These are phyloP conservation scores for Paulownia fortunei DNA, from an alignment of 257 asterid genomes.

Conservation along the genomic window DNA sequence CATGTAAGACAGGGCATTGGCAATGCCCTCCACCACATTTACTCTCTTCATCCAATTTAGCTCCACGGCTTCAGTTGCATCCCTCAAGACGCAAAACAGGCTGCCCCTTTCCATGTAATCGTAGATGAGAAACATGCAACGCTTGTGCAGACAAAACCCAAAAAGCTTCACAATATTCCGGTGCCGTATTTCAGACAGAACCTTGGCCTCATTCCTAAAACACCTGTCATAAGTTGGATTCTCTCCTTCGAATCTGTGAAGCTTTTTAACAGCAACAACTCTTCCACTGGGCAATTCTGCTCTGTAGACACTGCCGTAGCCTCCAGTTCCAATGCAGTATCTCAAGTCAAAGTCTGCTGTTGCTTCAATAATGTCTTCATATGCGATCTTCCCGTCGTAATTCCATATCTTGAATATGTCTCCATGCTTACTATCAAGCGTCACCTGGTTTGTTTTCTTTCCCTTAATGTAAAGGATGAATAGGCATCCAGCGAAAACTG, in stretches of 20 bases:
- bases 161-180: slow-evolving; percentile 19
- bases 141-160: slow-evolving; percentile 9
- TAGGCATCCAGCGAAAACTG: background rate
- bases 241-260: slow-evolving; percentile 3
- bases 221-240: background rate
- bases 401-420: slow-evolving; percentile 20
- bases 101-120: slow-evolving; percentile 27
- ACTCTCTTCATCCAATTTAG: slow-evolving; percentile 14
- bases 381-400: slow-evolving; percentile 23
- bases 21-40: background rate
- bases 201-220: slow-evolving; percentile 18
- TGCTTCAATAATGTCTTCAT: slow-evolving; percentile 15
- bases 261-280: slow-evolving; percentile 24
- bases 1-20: background rate
- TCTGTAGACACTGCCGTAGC: slow-evolving; percentile 30
- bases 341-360: slow-evolving; percentile 13
- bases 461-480: background rate
- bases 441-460: background rate
- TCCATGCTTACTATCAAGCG: background rate
- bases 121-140: slow-evolving; percentile 1
- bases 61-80: background rate
- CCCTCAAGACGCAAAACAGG: background rate
- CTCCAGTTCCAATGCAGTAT: slow-evolving; percentile 26
- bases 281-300: slow-evolving; percentile 2
- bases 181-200: slow-evolving; percentile 11